A percentile compares a stretch with the other conserved stretches of the same genome.
These are phyloP conservation scores for Ceratobasidium sp. DNA, from an alignment of 1,284 basidiomycete species.

Conservation along the genomic window DNA sequence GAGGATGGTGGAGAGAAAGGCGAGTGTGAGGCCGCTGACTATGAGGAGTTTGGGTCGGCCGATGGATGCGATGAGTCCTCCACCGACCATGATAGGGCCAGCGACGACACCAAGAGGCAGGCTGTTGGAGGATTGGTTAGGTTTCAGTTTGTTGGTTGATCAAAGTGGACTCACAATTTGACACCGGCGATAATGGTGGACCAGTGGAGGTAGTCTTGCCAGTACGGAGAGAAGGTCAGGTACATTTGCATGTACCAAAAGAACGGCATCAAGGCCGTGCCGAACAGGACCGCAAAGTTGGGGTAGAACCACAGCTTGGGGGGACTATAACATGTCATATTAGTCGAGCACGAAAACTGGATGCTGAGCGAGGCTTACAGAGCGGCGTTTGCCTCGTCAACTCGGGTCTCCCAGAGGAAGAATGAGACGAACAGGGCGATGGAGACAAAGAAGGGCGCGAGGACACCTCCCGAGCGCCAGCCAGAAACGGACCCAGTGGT, in stretches of 20 bases:
- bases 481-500: conserved; percentile 63
- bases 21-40: conserved; percentile 59
- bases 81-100: conserved; percentile 56
- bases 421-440: conserved; percentile 58
- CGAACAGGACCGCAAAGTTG: conserved; percentile 60
- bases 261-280: conserved; percentile 58
- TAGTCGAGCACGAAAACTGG: background rate
- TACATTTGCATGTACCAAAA: conserved; percentile 56
- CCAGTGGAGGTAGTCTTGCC: conserved; percentile 46
- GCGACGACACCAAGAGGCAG: conserved; percentile 51
- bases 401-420: conserved; percentile 60
- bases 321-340: conserved; percentile 53
- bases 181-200: conserved; percentile 42
- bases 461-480: conserved; percentile 61
- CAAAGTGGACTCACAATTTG: conserved; percentile 34
- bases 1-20: conserved; percentile 61
- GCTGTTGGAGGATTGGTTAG: background rate
- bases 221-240: conserved; percentile 41
- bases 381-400: conserved; percentile 59
- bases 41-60: conserved; percentile 64
- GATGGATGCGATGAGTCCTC: conserved; percentile 59
- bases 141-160: background rate
- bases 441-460: conserved; percentile 63
- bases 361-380: conserved; percentile 55
- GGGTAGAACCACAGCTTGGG: conserved; percentile 60